Evolutionary conservation across 352 stramenopile species (phyloP).

Genomic region (Phytophthora capsici): DNA sequence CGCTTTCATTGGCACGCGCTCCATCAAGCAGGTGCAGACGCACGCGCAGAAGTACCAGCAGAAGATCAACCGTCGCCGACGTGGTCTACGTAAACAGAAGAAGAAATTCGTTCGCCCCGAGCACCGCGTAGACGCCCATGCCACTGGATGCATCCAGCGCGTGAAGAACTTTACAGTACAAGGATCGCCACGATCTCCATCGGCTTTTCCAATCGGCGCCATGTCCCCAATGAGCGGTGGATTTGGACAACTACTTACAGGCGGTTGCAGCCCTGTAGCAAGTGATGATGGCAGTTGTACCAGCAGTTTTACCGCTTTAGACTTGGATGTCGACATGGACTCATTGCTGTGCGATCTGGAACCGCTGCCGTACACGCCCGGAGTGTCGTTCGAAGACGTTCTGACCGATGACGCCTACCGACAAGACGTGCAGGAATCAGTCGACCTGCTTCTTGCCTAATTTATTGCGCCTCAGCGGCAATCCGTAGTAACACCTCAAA

Average conservation of each 20-base stretch:
- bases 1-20: slow-evolving; percentile 76
- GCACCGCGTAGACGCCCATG: slow-evolving; percentile 74
- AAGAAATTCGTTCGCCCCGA: slow-evolving; percentile 80
- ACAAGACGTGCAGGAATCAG: slow-evolving; percentile 62
- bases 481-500: slow-evolving; percentile 26
- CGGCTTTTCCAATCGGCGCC: slow-evolving; percentile 23
- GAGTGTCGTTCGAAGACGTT: slow-evolving; percentile 48
- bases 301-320: slow-evolving; percentile 19
- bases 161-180: slow-evolving; percentile 49
- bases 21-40: slow-evolving; percentile 86
- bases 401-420: slow-evolving; percentile 54
- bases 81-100: slow-evolving; percentile 85
- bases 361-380: slow-evolving; percentile 56
- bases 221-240: slow-evolving; percentile 33
- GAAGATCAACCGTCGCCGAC: slow-evolving; percentile 83
- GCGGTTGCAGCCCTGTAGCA: slow-evolving; percentile 32
- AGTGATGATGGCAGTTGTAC: slow-evolving; percentile 37
- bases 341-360: slow-evolving; percentile 38
- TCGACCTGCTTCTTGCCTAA: slow-evolving; percentile 62
- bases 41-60: slow-evolving; percentile 90
- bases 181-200: slow-evolving; percentile 56
- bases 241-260: slow-evolving; percentile 40
- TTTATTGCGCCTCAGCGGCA: slow-evolving; percentile 39
- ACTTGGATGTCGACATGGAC: slow-evolving; percentile 41
- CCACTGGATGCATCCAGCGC: slow-evolving; percentile 70